Evolutionary conservation across 2,329 filamentous ascomycete species (phyloP).

Genomic region (Beauveria sp.): DNA sequence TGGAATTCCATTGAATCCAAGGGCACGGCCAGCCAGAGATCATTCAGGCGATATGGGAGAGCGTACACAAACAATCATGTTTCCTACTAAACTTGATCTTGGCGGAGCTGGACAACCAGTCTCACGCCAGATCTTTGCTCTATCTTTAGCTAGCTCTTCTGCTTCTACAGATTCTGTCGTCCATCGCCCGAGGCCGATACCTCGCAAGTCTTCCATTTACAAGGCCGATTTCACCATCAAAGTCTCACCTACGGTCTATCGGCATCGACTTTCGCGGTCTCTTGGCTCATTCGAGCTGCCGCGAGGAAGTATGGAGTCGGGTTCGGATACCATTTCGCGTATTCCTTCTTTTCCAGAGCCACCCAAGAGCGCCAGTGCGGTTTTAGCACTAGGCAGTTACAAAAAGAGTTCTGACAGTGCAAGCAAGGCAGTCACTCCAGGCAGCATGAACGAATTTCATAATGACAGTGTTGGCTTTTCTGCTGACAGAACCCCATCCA

Average conservation of each 20-base stretch:
- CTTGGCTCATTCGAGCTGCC: slow-evolving; percentile 36
- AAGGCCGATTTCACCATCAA: slow-evolving; percentile 41
- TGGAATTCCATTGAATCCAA: slow-evolving; percentile 42
- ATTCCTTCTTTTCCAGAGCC: slow-evolving; percentile 45
- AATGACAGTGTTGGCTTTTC: not conserved
- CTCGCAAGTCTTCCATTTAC: slow-evolving; percentile 39
- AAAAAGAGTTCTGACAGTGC: not conserved
- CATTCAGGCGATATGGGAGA: slow-evolving; percentile 43
- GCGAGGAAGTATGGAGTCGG: slow-evolving; percentile 37
- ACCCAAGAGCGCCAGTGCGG: slow-evolving; percentile 32
- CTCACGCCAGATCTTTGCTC: slow-evolving; percentile 1
- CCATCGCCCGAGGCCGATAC: slow-evolving; percentile 49
- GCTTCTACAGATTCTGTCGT: slow-evolving; percentile 34
- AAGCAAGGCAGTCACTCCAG: not conserved
- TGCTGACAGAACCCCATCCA: not conserved
- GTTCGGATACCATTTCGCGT: slow-evolving; percentile 38
- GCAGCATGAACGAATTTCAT: not conserved
- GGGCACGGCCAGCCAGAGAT: slow-evolving; percentile 24
- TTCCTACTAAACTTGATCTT: slow-evolving; percentile 3
- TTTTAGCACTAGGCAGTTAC: not conserved
- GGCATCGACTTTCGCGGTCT: slow-evolving; percentile 43
- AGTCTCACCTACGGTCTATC: slow-evolving; percentile 30
- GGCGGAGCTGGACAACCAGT: slow-evolving; percentile 1
- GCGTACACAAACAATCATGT: not conserved
- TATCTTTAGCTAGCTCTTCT: slow-evolving; percentile 1